Conservation (phyloP, 1,284 basidiomycete genomes). For the Coniferiporia sulphurascens region DNA sequence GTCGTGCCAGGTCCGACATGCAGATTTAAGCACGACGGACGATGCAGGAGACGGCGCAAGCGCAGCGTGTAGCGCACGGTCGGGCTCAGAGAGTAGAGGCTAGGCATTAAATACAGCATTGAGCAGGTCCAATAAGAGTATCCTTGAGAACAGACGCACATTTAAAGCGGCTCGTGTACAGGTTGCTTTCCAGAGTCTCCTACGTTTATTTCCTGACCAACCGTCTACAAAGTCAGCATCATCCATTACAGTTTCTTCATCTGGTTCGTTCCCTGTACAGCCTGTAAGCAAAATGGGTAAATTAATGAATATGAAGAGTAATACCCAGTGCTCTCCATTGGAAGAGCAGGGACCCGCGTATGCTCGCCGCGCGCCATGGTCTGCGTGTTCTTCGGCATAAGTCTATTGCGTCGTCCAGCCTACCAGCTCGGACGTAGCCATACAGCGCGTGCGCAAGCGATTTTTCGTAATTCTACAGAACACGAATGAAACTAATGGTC, state of each 20-base stretch:
- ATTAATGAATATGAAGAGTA: not conserved
- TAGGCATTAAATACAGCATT: constrained; percentile 28
- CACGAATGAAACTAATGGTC: not conserved
- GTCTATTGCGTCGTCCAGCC: constrained; percentile 78
- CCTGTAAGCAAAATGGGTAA: not conserved
- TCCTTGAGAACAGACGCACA: constrained; percentile 37
- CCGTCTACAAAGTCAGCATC: constrained; percentile 44
- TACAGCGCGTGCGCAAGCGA: constrained; percentile 70
- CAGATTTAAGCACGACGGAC: constrained; percentile 67
- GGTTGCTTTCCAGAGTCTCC: constrained; percentile 81
- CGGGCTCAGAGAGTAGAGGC: constrained; percentile 66
- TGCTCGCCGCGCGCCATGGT: constrained; percentile 86
- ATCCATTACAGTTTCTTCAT: constrained; percentile 49
- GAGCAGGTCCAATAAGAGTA: not conserved
- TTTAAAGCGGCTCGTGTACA: constrained; percentile 78
- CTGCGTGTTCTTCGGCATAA: constrained; percentile 82
- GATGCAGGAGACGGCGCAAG: constrained; percentile 79
- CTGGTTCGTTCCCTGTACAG: constrained; percentile 27
- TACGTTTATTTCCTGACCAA: constrained; percentile 68
- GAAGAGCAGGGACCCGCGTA: constrained; percentile 76
- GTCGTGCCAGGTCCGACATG: constrained; percentile 91
- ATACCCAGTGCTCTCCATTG: constrained; percentile 63
- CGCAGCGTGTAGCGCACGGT: constrained; percentile 84
- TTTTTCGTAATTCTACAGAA: constrained; percentile 70
- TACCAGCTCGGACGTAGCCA: constrained; percentile 75